Conservation (phyloP, 208 protist genomes). For the Leishmania lainsoni region DNA sequence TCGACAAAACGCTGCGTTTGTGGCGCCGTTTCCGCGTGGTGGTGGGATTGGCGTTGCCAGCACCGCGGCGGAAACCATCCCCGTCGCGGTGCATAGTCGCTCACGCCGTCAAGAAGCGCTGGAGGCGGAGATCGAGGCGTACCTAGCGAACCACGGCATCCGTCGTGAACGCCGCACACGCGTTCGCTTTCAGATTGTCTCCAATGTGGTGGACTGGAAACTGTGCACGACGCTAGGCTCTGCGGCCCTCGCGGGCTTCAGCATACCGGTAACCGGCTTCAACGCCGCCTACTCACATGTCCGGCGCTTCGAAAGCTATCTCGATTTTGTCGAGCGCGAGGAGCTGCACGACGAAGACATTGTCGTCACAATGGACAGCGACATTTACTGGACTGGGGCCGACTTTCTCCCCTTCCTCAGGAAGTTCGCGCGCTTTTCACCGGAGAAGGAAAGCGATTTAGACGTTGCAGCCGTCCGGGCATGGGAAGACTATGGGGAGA, state of each 20-base stretch:
- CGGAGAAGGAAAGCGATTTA: constrained; percentile 22
- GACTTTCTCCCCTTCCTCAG: constrained; percentile 42
- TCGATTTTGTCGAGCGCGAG: constrained; percentile 35
- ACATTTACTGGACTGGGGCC: constrained; percentile 37
- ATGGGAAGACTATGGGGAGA: constrained; percentile 50
- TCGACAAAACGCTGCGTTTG: background rate
- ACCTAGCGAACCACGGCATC: constrained; percentile 10
- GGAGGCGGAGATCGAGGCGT: constrained; percentile 19
- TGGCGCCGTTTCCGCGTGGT: constrained; percentile 6
- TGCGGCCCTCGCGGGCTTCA: constrained; percentile 31
- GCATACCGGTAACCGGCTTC: constrained; percentile 30
- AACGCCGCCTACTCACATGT: constrained; percentile 36
- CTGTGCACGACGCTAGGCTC: constrained; percentile 34
- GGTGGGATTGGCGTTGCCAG: background rate
- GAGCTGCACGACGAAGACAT: constrained; percentile 38
- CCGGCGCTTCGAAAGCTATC: constrained; percentile 27
- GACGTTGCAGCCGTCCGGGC: constrained; percentile 42
- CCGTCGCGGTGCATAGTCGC: constrained; percentile 9
- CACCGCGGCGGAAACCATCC: background rate
- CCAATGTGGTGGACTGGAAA: constrained; percentile 28
- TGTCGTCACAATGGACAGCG: constrained; percentile 38
- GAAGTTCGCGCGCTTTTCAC: constrained; percentile 37
- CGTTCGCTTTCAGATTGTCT: constrained; percentile 24
- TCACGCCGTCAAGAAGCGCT: constrained; percentile 8
- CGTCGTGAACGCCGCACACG: constrained; percentile 11